These are phyloP conservation scores for Ganoderma sinense DNA, from an alignment of 1,284 basidiomycete genomes.

Conservation along the genomic window DNA sequence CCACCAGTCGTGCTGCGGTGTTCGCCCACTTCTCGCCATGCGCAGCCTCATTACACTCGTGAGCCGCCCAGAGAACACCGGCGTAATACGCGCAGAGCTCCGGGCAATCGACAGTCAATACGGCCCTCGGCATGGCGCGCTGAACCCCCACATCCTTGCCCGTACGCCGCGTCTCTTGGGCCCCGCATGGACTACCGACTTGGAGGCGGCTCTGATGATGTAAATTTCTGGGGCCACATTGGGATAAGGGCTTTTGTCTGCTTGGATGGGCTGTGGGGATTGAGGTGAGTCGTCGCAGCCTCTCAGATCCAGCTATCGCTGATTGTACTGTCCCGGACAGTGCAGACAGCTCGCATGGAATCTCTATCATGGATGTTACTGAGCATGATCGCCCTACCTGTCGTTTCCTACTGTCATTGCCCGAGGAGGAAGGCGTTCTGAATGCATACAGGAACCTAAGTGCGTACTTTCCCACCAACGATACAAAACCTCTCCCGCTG, in stretches of 20 bases:
- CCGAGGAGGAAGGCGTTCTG: constrained; percentile 30
- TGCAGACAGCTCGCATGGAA: constrained; percentile 50
- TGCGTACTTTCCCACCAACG: constrained; percentile 33
- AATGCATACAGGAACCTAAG: constrained; percentile 40
- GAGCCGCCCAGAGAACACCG: constrained; percentile 44
- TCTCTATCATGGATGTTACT: constrained; percentile 51
- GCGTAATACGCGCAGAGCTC: constrained; percentile 45
- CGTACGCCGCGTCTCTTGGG: constrained; percentile 38
- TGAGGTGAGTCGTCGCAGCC: constrained; percentile 34
- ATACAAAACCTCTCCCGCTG: not conserved
- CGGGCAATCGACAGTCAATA: constrained; percentile 36
- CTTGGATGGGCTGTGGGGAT: constrained; percentile 38
- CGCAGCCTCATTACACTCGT: constrained; percentile 45
- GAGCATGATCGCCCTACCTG: constrained; percentile 44
- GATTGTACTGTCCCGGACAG: not conserved
- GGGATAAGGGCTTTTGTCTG: constrained; percentile 11
- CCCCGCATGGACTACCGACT: constrained; percentile 22
- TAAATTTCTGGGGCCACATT: constrained; percentile 13
- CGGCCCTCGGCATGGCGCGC: constrained; percentile 27
- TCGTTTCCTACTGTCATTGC: constrained; percentile 41
- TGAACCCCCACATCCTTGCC: constrained; percentile 37
- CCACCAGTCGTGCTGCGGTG: constrained; percentile 49
- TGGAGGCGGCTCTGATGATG: constrained; percentile 6
- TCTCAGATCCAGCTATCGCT: not conserved
- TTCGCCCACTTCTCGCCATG: constrained; percentile 39